Percentiles rank a stretch among this genome's conserved stretches.
Evolutionary conservation across 73 alveolate species (phyloP).

Genomic region (Tetrahymena thermophila): DNA sequence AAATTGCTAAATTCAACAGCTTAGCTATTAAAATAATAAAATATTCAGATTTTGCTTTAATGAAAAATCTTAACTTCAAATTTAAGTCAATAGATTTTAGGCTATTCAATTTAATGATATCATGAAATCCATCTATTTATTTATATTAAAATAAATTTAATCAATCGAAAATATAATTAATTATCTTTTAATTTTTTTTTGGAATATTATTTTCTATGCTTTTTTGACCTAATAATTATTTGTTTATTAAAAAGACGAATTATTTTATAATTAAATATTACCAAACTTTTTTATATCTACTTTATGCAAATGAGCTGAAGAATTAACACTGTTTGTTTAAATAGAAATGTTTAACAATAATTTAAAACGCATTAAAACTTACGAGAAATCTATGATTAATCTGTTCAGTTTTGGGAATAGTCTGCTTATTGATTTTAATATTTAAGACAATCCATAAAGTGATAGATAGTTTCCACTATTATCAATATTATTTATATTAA

Average conservation of each 20-base stretch:
- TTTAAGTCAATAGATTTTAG: neutral
- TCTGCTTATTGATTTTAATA: neutral
- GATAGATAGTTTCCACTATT: neutral
- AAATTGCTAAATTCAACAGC: neutral
- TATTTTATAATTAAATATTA: too few species aligned
- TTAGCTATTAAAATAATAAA: neutral
- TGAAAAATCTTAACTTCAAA: neutral
- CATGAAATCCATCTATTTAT: neutral
- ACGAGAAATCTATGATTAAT: neutral
- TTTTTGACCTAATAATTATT: too few species aligned
- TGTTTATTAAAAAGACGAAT: neutral
- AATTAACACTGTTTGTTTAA: neutral
- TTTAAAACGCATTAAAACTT: too few species aligned
- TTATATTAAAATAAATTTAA: too few species aligned
- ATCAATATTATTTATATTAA: too few species aligned
- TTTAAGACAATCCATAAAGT: neutral
- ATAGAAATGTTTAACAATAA: neutral
- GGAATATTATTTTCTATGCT: too few species aligned
- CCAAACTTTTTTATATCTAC: neutral
- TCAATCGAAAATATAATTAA: too few species aligned
- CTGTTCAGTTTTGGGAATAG: neutral
- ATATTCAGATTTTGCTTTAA: neutral
- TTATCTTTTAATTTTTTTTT: too few species aligned
- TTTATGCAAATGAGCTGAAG: neutral
- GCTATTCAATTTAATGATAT: too few species aligned